phyloP scores from a whole-genome alignment of 1,284 basidiomycete genomes.

The Sporisorium scitamineum region DNA sequence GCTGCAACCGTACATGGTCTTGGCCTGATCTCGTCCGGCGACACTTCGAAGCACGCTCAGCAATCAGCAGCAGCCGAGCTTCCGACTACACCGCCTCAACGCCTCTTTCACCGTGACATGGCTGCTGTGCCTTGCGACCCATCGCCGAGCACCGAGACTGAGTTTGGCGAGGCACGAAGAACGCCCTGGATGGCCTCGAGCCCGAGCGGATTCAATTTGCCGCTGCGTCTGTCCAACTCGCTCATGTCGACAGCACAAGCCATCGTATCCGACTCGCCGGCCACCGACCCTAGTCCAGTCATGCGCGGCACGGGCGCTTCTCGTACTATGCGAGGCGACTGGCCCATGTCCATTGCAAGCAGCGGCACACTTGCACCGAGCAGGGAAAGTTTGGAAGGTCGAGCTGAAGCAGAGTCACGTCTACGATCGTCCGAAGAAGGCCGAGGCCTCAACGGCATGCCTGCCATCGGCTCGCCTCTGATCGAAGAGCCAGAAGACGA shows the following conservation, averaged over 20 bases:
- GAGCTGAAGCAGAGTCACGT: slow-evolving; percentile 20
- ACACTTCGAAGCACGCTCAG: slow-evolving; percentile 3
- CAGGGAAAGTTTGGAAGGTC: slow-evolving; percentile 24
- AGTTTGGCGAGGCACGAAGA: slow-evolving; percentile 37
- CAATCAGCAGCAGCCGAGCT: not conserved
- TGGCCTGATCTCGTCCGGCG: slow-evolving; percentile 5
- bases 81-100: slow-evolving; percentile 34
- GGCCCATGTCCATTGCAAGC: slow-evolving; percentile 45
- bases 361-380: slow-evolving; percentile 19
- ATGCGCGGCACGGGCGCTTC: slow-evolving; percentile 13
- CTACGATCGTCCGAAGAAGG: slow-evolving; percentile 22
- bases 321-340: slow-evolving; percentile 34
- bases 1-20: slow-evolving; percentile 12
- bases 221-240: slow-evolving; percentile 44
- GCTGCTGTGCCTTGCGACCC: slow-evolving; percentile 43
- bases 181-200: slow-evolving; percentile 34
- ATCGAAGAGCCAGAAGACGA: slow-evolving; percentile 32
- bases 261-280: slow-evolving; percentile 21
- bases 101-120: slow-evolving; percentile 18
- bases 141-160: slow-evolving; percentile 42
- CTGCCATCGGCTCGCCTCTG: slow-evolving; percentile 27
- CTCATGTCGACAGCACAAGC: slow-evolving; percentile 30
- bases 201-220: slow-evolving; percentile 42
- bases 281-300: slow-evolving; percentile 10
- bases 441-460: not conserved